Evolutionary conservation across 192 early-diverging fungal genomes (phyloP), one percentile per base, ranked within the genome.

Genomic region (Paraglomus brasilianum): DNA sequence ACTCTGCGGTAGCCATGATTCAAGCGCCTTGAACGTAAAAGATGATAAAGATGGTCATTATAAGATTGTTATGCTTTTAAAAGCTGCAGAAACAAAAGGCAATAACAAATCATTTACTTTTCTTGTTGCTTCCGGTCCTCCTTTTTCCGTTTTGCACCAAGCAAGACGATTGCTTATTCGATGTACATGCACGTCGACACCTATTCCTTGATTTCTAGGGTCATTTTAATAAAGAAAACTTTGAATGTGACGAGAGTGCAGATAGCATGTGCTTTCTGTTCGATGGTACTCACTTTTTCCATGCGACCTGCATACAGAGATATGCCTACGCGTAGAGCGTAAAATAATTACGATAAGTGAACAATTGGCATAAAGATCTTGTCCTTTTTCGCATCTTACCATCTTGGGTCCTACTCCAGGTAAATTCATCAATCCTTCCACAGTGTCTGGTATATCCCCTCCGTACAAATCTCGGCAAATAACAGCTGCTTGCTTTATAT

Each of bases 321-420:
- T 93, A 91, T 5, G 91, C 88, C 86, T 82, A 58, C 45, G 30
- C 36, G 41, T 15, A 0, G 9, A 62, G 41, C 5, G 62, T 48
- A 22, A 17, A n/a, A 30, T 39, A 22, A 38, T 21, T 40, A 46
- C 22, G 36, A 48, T 36, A 2, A 30, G 30, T 30, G 30, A 14
- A 30, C 24, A 67, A 56, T 5, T 0, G 22, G 15, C 4, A 49
- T 15, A 39, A 36, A 44, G 14, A 39, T 46, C 7, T 5, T 42
- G 47, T 19, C 1, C 4, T 43, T 4, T 17, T 11, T 48, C 5
- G 7, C 42, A n/a, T n/a, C n/a, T n/a, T n/a, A 81, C 89, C 91
- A 98, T 98, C 73, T 98, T 98, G 2, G 95, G 95, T 10, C 95
- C 95, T 43, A 98, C 90, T 13, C 95, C 95, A 0, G 93, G 93